Base-by-base conservation (phyloP, 140 eudicot species). In the Oenanthe javanica region DNA sequence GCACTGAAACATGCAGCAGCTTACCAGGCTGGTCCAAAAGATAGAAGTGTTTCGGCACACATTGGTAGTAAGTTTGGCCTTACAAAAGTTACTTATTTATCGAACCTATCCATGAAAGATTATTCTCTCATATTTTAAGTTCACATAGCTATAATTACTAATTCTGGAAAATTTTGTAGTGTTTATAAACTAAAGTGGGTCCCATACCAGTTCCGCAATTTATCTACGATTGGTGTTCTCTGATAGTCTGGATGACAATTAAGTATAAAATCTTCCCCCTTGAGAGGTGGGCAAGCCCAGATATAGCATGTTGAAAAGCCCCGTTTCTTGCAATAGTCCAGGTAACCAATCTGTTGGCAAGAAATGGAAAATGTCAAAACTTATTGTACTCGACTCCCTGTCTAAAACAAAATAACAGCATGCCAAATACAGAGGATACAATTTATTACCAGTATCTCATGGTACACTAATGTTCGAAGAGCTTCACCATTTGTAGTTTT, bases 221-320 rank as follows among this genome's bases (percentile, higher is more conserved):
- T 92, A 78, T 89, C 91, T 79, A 89, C 85, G 82, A 80, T 87
- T 19, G 98, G 97, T 54, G 89, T 89, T 86, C 89, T 90, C 75
- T 94, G 98, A 64, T 85, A 84, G 72, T 90, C 96, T 15, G 98
- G 98, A 89, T 94, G 98, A 81, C 98, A 89, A 82, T 89, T 79
- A 42, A 94, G 85, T 36, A 94, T 94, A 81, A 92, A 94, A 79
- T 94, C 97, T 71, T 92, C 97, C 21, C 97, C 94, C 86, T 87
- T 94, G 9, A 83, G 46, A 84, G 96, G 97, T 19, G 98, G 98
- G 85, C 97, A 94, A 40, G 94, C 97, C 98, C 98, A 94, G 80
- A 94, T 84, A 83, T 94, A 92, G 87, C 98, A 90, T 71, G 91
- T 87, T 71, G 91, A 84, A 78, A 90, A 94, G 67, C 98, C 98